Evolutionary conservation across 495 filamentous ascomycete species (phyloP), one percentile per base, ranked within the genome.

Genomic region (Penicillium alfredii): DNA sequence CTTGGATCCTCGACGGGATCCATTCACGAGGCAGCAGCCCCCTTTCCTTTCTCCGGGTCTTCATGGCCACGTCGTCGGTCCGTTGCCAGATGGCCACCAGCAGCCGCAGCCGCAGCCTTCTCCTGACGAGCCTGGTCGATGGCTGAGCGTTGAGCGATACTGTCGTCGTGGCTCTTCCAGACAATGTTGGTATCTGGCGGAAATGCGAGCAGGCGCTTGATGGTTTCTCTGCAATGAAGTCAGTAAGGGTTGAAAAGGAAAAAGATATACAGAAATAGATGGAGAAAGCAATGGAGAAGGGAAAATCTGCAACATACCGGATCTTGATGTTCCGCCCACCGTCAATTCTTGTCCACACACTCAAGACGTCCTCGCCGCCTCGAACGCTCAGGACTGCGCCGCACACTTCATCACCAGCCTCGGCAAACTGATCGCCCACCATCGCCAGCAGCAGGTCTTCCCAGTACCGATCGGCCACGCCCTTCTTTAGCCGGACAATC

Each of bases 261-360:
- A 38, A 19, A 29, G 14, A 11, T 14, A 28, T 3, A 17, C 30
- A 41, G 30, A 38, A 42, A 4, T 24, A 35, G 2, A 24, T 2
- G 26, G 9, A 35, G 31, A 14, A 13, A 10, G 25, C 15, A 40
- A 21, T 23, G 20, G 6, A 33, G 19, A 22, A 35, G 9, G 17
- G n/a, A n/a, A n/a, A n/a, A n/a, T n/a, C n/a, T n/a, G n/a, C n/a
- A 13, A 56, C 77, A 50, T 76, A 95, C 87, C 88, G 81, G 47
- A 98, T 94, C 71, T 96, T 97, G 55, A 97, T 84, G 63, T 94
- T 93, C 52, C 86, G 79, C 45, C 86, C 84, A 11, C 89, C 89
- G 48, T 92, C 82, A 47, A 84, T 88, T 55, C 86, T 83, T 27
- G 88, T 93, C 92, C 92, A 98, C 51, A 98, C 86, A 66, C 87